Evolutionary conservation across 345 rosid species (phyloP), one percentile per base, ranked within the genome.

Genomic region (Balakata baccata): DNA sequence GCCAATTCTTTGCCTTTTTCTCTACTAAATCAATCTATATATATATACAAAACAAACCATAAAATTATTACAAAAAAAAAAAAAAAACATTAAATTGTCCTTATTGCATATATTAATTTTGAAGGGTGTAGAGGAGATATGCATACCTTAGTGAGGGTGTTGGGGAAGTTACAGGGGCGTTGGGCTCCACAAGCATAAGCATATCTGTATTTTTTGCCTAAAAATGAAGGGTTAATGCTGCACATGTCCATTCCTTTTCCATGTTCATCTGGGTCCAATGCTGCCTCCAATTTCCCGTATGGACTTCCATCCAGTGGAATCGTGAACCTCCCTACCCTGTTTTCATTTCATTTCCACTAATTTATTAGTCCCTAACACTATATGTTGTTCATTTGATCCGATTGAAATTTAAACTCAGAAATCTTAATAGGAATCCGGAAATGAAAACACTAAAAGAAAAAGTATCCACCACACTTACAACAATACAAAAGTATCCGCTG

Each of bases 231-330:
- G 84, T 94, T 94, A 52, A 92, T 86, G 85, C 90, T 89, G 81
- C 98, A 94, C 98, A 94, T 92, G 70, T 94, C 98, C 95, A 94
- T 89, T 22, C 95, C 98, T 74, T 87, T 90, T 4, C 99, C 99
- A 82, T 94, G 98, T 72, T 94, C 91, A 64, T 90, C 84, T 11
- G 98, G 90, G 69, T 90, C 90, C 83, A 94, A 77, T 2, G 98
- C 98, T 39, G 94, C 85, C 82, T 87, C 97, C 61, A 95, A 68
- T 59, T 64, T 80, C 69, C 99, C 97, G 11, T 76, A 75, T 41
- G 86, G 88, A 76, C 94, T 89, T 79, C 99, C 99, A 58, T 92
- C 97, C 34, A 95, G 59, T 25, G 99, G 99, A 74, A 95, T 87
- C 51, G 0, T 85, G 73, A 95, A 95, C 82, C 99, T 88, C 75